phyloP scores from a whole-genome alignment of 306 rosid species.

The Begonia fuchsioides region DNA sequence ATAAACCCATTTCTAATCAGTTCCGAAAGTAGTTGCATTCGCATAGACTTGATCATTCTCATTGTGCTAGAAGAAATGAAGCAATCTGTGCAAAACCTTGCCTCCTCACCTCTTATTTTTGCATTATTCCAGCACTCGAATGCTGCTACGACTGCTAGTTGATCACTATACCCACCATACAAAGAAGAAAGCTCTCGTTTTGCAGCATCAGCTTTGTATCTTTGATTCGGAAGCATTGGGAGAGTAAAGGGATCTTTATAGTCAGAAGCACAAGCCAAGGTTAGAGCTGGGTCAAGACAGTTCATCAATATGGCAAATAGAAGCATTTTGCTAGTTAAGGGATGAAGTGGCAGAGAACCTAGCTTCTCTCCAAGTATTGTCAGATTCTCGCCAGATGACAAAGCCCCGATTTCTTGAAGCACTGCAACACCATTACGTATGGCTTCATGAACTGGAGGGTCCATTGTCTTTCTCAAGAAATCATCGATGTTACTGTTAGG shows the following conservation, averaged over 20 bases:
- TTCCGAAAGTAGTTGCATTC: constrained; percentile 59
- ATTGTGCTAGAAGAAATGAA: constrained; percentile 46
- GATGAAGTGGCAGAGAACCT: constrained; percentile 91
- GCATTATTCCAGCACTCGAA: constrained; percentile 73
- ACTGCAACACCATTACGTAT: constrained; percentile 52
- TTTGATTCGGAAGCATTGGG: constrained; percentile 55
- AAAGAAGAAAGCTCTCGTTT: constrained; percentile 55
- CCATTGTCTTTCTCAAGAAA: constrained; percentile 66
- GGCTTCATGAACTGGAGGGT: constrained; percentile 77
- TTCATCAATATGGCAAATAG: constrained; percentile 77
- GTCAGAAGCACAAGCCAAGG: constrained; percentile 81
- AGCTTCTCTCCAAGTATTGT: constrained; percentile 77
- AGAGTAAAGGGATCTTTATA: constrained; percentile 72
- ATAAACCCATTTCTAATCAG: constrained; percentile 58
- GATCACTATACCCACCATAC: constrained; percentile 79
- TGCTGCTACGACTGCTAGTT: constrained; percentile 72
- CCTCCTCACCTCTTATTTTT: constrained; percentile 38
- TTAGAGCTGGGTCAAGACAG: constrained; percentile 92
- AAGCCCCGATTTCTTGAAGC: constrained; percentile 92
- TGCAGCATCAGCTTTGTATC: constrained; percentile 43
- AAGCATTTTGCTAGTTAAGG: constrained; percentile 79
- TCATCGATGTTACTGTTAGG: constrained; percentile 53
- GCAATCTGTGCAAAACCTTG: constrained; percentile 44
- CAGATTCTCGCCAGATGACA: constrained; percentile 56
- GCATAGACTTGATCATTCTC: constrained; percentile 65